Evolutionary conservation across 1,139 yeast genomes (phyloP), one percentile per base, ranked within the genome.

Genomic region (Saccharomycopsis phalli): DNA sequence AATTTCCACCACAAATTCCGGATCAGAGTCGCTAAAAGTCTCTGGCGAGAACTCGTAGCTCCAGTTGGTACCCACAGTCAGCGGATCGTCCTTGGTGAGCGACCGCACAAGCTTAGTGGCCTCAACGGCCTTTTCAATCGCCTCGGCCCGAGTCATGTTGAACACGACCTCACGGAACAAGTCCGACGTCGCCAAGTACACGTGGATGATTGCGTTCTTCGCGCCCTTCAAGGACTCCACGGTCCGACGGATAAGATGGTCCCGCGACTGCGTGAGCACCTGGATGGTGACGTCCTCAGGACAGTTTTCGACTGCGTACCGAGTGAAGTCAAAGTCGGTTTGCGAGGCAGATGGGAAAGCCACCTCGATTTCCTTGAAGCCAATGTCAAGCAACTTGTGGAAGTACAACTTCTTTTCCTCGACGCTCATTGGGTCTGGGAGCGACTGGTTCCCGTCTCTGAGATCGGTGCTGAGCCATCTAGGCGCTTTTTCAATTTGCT

Each of bases 341-440:
- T 88, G 97, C 3, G 95, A 83, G 2, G 97, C 97, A 20, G 94
- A 79, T 11, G 98, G 97, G 65, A 91, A 91, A 0, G 95, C 78
- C 14, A 91, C 97, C 63, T 91, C 98, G 50, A 91, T 91, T 62
- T 91, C 98, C 61, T 91, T 91, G 68, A 87, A 91, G 0, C 97
- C 97, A 37, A 87, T 66, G 31, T 84, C 91, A n/a, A 88, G 66
- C 45, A 91, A 69, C 60, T 87, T 84, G 50, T 78, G 73, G 66
- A 88, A 88, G 61, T 84, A 88, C 51, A 74, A 81, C 60, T 84
- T 84, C 65, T 91, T 91, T 60, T 91, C 95, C 30, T 71, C 82
- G 28, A 87, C 75, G 23, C 86, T 72, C 97, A 91, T 91, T 40
- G 97, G 97, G 62, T 91, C 97, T 7, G 97, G 97, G 51, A 91